Conservation (phyloP, 2,329 filamentous ascomycete species). For the Pleurostoma richardsiae region DNA sequence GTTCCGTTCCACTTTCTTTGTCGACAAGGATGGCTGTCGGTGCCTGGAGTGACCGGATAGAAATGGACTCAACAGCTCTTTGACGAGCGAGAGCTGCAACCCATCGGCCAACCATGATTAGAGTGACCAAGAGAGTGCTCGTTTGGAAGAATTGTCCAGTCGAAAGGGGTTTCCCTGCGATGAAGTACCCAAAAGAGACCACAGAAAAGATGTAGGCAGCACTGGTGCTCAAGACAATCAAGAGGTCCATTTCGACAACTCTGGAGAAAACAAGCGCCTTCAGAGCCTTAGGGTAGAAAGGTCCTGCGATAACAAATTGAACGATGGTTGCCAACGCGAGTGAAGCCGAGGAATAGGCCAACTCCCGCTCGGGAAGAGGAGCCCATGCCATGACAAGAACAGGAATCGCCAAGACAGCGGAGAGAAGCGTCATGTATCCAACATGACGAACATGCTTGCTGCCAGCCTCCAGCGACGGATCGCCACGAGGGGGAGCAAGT, state of each 20-base stretch:
- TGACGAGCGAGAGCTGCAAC: constrained; percentile 47
- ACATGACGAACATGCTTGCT: constrained; percentile 47
- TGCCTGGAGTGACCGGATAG: constrained; percentile 52
- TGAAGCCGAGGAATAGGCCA: constrained; percentile 49
- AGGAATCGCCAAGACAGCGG: constrained; percentile 52
- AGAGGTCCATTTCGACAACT: constrained; percentile 63
- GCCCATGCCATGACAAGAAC: constrained; percentile 67
- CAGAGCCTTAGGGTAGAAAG: constrained; percentile 64
- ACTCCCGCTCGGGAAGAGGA: constrained; percentile 38
- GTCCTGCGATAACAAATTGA: constrained; percentile 55
- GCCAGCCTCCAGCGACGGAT: constrained; percentile 42
- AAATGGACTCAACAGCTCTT: constrained; percentile 50
- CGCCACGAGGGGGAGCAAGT: constrained; percentile 39
- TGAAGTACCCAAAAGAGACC: constrained; percentile 43
- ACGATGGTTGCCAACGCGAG: constrained; percentile 62
- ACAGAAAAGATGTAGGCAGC: constrained; percentile 61
- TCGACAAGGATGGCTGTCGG: constrained; percentile 48
- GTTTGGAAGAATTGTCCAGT: constrained; percentile 58
- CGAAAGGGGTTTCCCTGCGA: constrained; percentile 31
- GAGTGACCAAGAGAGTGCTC: constrained; percentile 53
- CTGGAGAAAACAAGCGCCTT: constrained; percentile 52
- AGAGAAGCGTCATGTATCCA: constrained; percentile 45
- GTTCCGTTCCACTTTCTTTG: constrained; percentile 23
- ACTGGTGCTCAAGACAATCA: constrained; percentile 63
- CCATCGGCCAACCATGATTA: constrained; percentile 54